phyloP scores from a whole-genome alignment of 2,329 filamentous ascomycete species.

The Cytospora mali region DNA sequence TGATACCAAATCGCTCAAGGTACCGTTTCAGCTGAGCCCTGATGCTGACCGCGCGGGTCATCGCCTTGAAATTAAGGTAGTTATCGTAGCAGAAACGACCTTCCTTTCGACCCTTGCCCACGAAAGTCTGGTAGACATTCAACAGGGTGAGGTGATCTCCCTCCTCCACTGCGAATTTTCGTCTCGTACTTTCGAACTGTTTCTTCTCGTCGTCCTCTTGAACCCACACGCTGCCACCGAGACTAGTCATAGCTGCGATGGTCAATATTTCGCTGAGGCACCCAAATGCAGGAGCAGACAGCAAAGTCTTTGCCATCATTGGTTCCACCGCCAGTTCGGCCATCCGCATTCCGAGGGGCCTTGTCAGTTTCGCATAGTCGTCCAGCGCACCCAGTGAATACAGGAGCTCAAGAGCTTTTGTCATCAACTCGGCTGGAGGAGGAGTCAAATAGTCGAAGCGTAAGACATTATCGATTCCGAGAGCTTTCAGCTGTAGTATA shows the following conservation, averaged over 20 bases:
- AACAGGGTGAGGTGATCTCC: slow-evolving; percentile 91
- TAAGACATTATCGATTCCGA: slow-evolving; percentile 92
- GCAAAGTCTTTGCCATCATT: slow-evolving; percentile 90
- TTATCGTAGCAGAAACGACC: slow-evolving; percentile 86
- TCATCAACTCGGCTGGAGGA: slow-evolving; percentile 82
- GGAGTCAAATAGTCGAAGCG: slow-evolving; percentile 87
- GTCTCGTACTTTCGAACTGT: slow-evolving; percentile 70
- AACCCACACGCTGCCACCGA: slow-evolving; percentile 83
- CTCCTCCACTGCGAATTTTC: slow-evolving; percentile 88
- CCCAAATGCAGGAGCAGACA: slow-evolving; percentile 72
- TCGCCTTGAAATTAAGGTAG: slow-evolving; percentile 80
- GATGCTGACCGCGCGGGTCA: slow-evolving; percentile 82
- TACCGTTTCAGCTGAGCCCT: slow-evolving; percentile 84
- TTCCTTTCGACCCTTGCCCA: slow-evolving; percentile 81
- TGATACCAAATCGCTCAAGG: slow-evolving; percentile 80
- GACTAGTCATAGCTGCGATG: slow-evolving; percentile 90
- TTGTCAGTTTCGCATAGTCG: slow-evolving; percentile 86
- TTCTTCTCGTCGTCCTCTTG: slow-evolving; percentile 77
- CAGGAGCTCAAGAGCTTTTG: slow-evolving; percentile 83
- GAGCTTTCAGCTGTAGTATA: slow-evolving; percentile 87
- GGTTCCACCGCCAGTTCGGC: slow-evolving; percentile 89
- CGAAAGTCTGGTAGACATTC: slow-evolving; percentile 90
- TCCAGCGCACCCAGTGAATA: slow-evolving; percentile 87
- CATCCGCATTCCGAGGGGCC: slow-evolving; percentile 86
- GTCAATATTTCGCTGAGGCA: slow-evolving; percentile 86